Evolutionary conservation across 441 rosid species (phyloP).

Genomic region (Erodium moschatum): DNA sequence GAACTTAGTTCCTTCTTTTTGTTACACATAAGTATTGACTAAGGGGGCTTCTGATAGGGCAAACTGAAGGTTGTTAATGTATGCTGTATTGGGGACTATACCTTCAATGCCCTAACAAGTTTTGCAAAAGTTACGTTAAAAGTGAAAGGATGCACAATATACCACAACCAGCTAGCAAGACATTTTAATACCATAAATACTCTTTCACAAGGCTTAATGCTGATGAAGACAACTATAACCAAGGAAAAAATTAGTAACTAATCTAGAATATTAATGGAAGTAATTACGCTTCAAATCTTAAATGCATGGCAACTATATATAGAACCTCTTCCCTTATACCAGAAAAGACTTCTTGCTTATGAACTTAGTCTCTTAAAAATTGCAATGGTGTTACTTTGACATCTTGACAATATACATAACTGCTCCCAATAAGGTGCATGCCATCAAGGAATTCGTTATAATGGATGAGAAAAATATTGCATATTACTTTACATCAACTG

Average conservation of each 20-base stretch:
- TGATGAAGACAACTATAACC: not conserved
- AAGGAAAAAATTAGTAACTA: not conserved
- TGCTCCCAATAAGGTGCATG: not conserved
- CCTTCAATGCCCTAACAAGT: too few species aligned
- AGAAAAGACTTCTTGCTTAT: not conserved
- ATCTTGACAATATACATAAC: not conserved
- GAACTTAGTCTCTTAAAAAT: not conserved
- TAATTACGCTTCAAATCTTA: too few species aligned
- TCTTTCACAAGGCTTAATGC: not conserved
- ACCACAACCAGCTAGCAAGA: too few species aligned
- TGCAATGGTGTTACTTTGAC: not conserved
- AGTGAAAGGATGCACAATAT: not conserved
- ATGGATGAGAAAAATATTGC: not conserved
- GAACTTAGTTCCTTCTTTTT: not conserved
- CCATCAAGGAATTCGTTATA: not conserved
- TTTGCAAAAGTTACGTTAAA: too few species aligned
- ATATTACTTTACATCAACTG: not conserved
- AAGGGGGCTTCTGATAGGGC: too few species aligned
- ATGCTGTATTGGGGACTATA: too few species aligned
- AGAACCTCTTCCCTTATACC: not conserved
- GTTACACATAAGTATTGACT: not conserved
- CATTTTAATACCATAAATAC: not conserved
- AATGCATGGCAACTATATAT: not conserved
- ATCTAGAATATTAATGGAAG: not conserved
- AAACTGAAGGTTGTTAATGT: too few species aligned